phyloP scores from a whole-genome alignment of 768 basidiomycete genomes.

The Nidularia pulvinata region DNA sequence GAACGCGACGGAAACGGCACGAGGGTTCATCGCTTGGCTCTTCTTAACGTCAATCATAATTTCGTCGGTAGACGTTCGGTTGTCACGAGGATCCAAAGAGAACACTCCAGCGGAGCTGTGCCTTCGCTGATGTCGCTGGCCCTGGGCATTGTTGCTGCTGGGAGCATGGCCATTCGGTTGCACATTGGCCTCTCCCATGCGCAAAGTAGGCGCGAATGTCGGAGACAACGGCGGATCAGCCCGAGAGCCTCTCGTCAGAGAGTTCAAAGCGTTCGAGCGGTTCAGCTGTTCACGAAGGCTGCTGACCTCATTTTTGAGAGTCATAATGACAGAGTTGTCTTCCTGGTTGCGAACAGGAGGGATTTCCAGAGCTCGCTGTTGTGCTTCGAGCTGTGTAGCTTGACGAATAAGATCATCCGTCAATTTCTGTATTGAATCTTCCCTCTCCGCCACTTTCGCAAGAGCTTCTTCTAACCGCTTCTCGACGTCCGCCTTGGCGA shows the following conservation, averaged over 20 bases:
- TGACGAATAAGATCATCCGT: conserved; percentile 77
- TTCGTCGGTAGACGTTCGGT: conserved; percentile 78
- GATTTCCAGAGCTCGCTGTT: conserved; percentile 68
- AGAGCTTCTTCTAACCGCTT: conserved; percentile 77
- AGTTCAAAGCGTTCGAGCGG: conserved; percentile 90
- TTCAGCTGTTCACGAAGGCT: conserved; percentile 94
- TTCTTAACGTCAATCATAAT: conserved; percentile 74
- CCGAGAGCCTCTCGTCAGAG: conserved; percentile 74
- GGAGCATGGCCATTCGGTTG: conserved; percentile 30
- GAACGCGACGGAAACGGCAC: conserved; percentile 88
- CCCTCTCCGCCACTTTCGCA: conserved; percentile 77
- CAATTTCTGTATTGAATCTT: conserved; percentile 79
- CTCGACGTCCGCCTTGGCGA: conserved; percentile 79
- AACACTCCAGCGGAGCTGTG: conserved; percentile 88
- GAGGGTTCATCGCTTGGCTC: conserved; percentile 69
- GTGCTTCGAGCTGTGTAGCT: conserved; percentile 73
- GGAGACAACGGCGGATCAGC: conserved; percentile 79
- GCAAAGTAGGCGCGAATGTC: conserved; percentile 81
- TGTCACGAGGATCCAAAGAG: conserved; percentile 54
- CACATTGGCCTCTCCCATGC: conserved; percentile 49
- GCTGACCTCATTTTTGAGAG: conserved; percentile 91
- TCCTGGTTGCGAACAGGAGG: conserved; percentile 71
- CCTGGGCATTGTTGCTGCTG: conserved; percentile 13
- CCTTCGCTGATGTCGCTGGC: conserved; percentile 72
- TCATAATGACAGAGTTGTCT: conserved; percentile 84